Percentiles rank a stretch among this genome's conserved stretches.
Evolutionary conservation across 2,329 filamentous ascomycete species (phyloP).

Genomic region (Diplodia scrobiculata): DNA sequence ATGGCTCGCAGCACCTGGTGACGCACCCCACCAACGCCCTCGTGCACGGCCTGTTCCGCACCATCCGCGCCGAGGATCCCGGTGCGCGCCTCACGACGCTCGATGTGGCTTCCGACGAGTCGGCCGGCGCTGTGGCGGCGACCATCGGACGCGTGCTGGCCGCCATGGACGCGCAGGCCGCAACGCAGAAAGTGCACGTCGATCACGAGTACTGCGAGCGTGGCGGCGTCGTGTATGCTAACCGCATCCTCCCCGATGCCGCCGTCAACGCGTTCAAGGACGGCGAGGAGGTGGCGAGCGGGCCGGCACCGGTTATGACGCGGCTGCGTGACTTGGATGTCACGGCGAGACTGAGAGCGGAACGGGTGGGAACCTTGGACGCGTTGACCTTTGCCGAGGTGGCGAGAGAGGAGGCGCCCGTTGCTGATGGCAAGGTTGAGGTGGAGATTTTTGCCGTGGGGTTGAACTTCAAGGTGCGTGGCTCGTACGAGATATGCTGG

Average conservation of each 20-base stretch:
- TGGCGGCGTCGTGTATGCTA: not conserved
- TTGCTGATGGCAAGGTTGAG: constrained; percentile 31
- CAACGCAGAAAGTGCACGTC: not conserved
- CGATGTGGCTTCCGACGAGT: not conserved
- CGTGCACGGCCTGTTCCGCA: constrained; percentile 5
- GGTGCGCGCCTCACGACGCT: not conserved
- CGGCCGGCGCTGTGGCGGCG: not conserved
- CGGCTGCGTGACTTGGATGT: constrained; percentile 11
- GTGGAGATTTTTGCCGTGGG: constrained; percentile 32
- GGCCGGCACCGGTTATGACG: not conserved
- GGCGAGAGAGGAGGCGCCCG: constrained; percentile 3
- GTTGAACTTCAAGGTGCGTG: constrained; percentile 31
- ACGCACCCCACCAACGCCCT: constrained; percentile 6
- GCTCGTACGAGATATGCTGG: too few relatives aligned
- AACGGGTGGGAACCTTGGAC: constrained; percentile 31
- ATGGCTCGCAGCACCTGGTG: constrained; percentile 6
- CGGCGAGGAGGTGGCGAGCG: not conserved
- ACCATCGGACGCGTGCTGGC: constrained; percentile 1
- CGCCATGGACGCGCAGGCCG: not conserved
- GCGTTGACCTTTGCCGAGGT: constrained; percentile 29
- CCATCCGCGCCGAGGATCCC: constrained; percentile 19
- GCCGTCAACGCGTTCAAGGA: constrained; percentile 1
- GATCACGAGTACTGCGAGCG: constrained; percentile 17
- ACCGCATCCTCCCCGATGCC: constrained; percentile 5
- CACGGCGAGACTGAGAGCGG: constrained; percentile 27